Base-by-base conservation (phyloP, 495 filamentous ascomycete species). In the Xanthoparmelia taractica region DNA sequence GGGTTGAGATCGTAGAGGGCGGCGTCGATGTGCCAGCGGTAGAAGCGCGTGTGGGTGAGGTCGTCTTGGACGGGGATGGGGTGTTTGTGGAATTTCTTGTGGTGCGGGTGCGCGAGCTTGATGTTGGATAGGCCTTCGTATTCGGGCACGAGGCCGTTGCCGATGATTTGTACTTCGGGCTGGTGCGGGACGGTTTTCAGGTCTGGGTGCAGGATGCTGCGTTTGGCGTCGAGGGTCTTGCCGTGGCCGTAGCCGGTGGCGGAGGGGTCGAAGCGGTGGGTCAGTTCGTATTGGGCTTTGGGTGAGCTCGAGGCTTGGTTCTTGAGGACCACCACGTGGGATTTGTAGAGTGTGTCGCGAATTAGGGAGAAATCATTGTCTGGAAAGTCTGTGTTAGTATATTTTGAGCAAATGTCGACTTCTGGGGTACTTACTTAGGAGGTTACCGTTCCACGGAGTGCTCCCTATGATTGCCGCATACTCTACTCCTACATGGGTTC, bases 1-100 rank as follows among this genome's bases (percentile, higher is more conserved):
- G 87, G 87, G 38, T 88, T 81, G 23, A 88, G 77, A 17, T 81
- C 87, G 69, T 91, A 91, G 5, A 90, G 75, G 10, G 87, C 87
- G 13, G 87, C 87, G 70, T 91, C 87, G 61, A 91, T 89, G 68
- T 91, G 87, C 87, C 87, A 91, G 40, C 87, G 77, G 72, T 87
- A 90, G 73, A 89, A 91, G 31, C 87, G 82, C 8, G 87, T 90
- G 71, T 78, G 83, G 50, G 82, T 79, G 31, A 86, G 76, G 65
- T 90, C 86, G 55, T 88, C 83, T 5, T 80, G 78, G 23, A 77
- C 79, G 15, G 85, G 80, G 66, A 91, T 82, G 47, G 78, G 68
- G 43, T 83, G 79, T 52, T 84, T 82, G 71, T 90, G 87, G 71
- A 91, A 91, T 23, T 83, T 88, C 60, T 78, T 80, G 77, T 91